These are phyloP conservation scores for Amorphotheca resinae DNA, from an alignment of 495 filamentous ascomycete species.

Conservation along the genomic window DNA sequence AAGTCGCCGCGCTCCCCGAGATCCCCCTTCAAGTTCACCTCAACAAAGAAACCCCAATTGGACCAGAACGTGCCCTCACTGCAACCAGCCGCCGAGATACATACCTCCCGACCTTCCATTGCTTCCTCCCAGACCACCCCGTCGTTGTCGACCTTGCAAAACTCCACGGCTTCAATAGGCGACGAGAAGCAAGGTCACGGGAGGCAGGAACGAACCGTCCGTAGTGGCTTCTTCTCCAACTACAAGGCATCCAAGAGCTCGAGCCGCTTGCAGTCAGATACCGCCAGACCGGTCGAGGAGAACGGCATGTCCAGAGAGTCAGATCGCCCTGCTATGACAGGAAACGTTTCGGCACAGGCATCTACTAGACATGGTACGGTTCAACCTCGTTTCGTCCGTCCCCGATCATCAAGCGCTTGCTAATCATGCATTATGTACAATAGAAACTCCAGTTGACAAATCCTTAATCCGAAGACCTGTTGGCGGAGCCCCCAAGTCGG, in stretches of 20 bases:
- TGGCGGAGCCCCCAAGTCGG: conserved; percentile 13
- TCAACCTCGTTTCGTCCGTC: conserved; percentile 6
- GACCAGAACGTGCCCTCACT: conserved; percentile 1
- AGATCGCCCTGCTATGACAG: conserved; percentile 8
- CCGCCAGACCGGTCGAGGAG: background rate
- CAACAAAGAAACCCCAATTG: conserved; percentile 19
- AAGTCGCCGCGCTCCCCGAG: conserved; percentile 39
- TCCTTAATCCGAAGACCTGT: conserved; percentile 15
- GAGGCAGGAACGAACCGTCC: conserved; percentile 6
- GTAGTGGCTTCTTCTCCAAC: conserved; percentile 20
- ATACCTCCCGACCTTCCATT: conserved; percentile 1
- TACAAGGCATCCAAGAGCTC: conserved; percentile 21
- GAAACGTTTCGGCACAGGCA: conserved; percentile 18
- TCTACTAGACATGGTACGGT: conserved; percentile 18
- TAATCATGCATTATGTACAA: conserved; percentile 3
- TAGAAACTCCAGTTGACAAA: conserved; percentile 9
- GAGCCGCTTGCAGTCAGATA: conserved; percentile 16
- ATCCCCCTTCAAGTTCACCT: conserved; percentile 36
- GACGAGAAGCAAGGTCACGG: conserved; percentile 3
- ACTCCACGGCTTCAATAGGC: background rate
- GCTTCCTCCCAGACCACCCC: conserved; percentile 11
- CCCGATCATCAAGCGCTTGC: too few species aligned
- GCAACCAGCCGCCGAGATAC: conserved; percentile 7
- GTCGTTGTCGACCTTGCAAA: conserved; percentile 7
- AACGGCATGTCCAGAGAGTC: conserved; percentile 19